Base-by-base conservation (phyloP, 2,329 filamentous ascomycete genomes). In the Pezicula neosporulosa region DNA sequence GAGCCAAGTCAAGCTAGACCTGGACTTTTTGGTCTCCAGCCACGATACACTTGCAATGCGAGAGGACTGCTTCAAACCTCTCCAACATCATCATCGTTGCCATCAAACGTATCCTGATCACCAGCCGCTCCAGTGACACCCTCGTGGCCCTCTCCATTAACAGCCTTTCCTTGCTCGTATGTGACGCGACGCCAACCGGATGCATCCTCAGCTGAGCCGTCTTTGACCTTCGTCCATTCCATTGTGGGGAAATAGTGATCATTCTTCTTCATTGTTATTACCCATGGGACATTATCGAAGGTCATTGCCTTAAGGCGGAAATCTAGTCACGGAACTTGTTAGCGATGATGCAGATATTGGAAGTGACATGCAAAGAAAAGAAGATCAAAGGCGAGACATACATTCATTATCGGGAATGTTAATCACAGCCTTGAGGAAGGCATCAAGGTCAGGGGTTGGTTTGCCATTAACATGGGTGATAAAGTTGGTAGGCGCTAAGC, bases 221-320 rank as follows among this genome's bases (percentile, higher is more conserved):
- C 81, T 13, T 71, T 65, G 57, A 87, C 83, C 68, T 86, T 86
- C 69, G 83, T 80, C 77, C 83, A 86, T 63, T 87, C 85, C 69
- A 83, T 81, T 0, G 83, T 87, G 0, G 85, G 84, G 70, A 87
- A 88, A 69, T 99, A 99, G 71, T 99, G 94, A 67, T 99, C 93
- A 62, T 97, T 97, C 81, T 97, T 97, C 84, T 99, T 99, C 89
- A 99, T 96, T 8, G 94, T 99, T 37, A 95, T 90, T n/a, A 99
- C 91, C 91, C 94, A 99, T 3, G 93, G 93, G 9, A 99, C 91
- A 64, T 95, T 96, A 69, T 99, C 94, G 65, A 99, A 99, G 0
- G 94, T 97, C 69, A 97, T 90, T n/a, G 94, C 90, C 69, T 93
- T 92, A 48, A 99, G 78, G 16, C 94, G 86, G 83, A 99, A 99